A percentile compares a stretch with the other conserved stretches of the same genome.
Evolutionary conservation across 2,329 filamentous ascomycete species (phyloP).

Genomic region (Akanthomyces muscarius): DNA sequence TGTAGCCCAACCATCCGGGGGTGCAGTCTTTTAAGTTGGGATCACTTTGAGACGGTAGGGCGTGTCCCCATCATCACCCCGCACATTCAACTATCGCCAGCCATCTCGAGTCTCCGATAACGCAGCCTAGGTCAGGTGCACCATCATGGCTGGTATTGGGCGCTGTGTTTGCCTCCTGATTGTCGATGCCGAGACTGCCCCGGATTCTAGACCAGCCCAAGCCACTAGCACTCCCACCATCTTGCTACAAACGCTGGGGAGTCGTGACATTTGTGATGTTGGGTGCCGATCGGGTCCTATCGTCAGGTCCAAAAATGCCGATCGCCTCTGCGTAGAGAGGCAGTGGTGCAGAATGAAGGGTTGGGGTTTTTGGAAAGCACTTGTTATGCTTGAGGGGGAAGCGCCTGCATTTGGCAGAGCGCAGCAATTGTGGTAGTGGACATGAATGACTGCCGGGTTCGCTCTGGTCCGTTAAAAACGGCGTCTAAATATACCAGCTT

Average conservation of each 20-base stretch:
- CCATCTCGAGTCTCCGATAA: background rate
- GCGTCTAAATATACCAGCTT: too few relatives aligned
- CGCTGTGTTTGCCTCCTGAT: background rate
- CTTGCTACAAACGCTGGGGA: background rate
- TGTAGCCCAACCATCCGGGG: background rate
- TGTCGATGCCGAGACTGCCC: constrained; percentile 8
- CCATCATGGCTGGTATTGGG: background rate
- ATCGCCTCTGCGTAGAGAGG: background rate
- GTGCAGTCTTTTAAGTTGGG: background rate
- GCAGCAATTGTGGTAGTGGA: too few relatives aligned
- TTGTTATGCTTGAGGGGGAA: too few relatives aligned
- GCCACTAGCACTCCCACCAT: constrained; percentile 2
- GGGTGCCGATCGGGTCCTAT: background rate
- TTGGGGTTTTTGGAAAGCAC: too few relatives aligned
- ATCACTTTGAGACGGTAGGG: background rate
- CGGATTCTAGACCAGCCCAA: constrained; percentile 6
- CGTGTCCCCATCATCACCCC: background rate
- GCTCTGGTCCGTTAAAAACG: too few relatives aligned
- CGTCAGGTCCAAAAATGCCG: background rate
- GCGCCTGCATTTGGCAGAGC: too few relatives aligned
- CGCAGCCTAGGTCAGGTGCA: constrained; percentile 14
- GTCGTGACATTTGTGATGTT: background rate
- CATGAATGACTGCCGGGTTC: too few relatives aligned
- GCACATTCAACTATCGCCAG: background rate
- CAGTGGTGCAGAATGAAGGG: too few relatives aligned